Percentiles rank a stretch among this genome's conserved stretches.
These are phyloP conservation scores for Termitomyces sp. DNA, from an alignment of 768 basidiomycete species.

Conservation along the genomic window DNA sequence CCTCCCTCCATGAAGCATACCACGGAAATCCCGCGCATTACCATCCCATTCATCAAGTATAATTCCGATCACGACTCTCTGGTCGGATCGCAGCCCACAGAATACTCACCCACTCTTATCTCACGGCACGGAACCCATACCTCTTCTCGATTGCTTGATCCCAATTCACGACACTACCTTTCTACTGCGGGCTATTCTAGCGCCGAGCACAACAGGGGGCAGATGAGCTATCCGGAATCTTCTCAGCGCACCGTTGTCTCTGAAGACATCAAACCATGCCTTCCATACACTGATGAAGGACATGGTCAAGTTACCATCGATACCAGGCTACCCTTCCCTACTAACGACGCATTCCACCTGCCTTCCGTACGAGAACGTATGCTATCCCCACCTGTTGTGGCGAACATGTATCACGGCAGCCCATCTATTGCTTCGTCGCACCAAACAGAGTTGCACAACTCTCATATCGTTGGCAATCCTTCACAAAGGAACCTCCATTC, in stretches of 20 bases:
- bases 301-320: background rate
- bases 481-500: background rate
- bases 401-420: background rate
- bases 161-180: background rate
- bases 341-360: background rate
- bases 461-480: background rate
- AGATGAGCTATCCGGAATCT: slow-evolving; percentile 21
- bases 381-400: background rate
- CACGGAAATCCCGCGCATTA: background rate
- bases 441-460: slow-evolving; percentile 1
- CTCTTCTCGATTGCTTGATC: background rate
- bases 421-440: background rate
- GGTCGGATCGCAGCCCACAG: slow-evolving; percentile 1
- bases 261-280: slow-evolving; percentile 2
- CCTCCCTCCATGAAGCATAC: background rate
- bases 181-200: background rate
- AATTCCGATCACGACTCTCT: background rate
- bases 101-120: background rate
- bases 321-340: background rate
- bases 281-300: background rate
- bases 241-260: slow-evolving; percentile 19
- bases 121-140: background rate
- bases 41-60: slow-evolving; percentile 4
- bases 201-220: background rate
- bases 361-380: background rate